Conservation (phyloP, 1,284 basidiomycete species). For the Rhodotorula sp. region DNA sequence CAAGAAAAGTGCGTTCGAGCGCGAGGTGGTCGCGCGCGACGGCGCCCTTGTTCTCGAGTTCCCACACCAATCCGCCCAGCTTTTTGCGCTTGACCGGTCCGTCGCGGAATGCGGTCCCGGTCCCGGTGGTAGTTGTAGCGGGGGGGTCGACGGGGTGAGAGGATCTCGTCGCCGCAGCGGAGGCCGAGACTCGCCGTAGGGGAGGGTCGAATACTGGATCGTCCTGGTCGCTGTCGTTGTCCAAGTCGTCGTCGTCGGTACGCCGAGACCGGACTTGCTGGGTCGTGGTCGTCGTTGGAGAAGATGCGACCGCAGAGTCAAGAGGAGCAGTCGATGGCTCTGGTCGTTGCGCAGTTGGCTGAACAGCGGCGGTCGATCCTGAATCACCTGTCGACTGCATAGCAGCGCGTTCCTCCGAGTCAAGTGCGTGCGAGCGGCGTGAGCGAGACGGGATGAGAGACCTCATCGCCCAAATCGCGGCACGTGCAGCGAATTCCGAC, state of each 20-base stretch:
- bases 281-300: neutral
- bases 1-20: constrained; percentile 48
- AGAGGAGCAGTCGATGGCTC: no score
- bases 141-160: neutral
- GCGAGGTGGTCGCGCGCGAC: constrained; percentile 50
- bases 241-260: neutral
- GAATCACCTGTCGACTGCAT: no score
- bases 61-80: constrained; percentile 15
- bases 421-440: no score
- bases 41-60: constrained; percentile 44
- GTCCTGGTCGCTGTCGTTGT: neutral
- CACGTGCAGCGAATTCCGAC: no score
- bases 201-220: neutral
- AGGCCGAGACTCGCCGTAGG: neutral
- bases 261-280: neutral
- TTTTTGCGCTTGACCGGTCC: neutral
- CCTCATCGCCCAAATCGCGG: no score
- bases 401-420: no score
- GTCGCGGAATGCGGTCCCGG: neutral
- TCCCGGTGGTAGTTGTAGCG: neutral
- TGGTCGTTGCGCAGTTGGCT: no score
- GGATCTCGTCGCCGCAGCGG: neutral
- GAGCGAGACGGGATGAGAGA: no score
- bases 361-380: no score
- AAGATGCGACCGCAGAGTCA: no score